These are phyloP conservation scores for Gentiana macrophylla DNA, from an alignment of 257 asterid genomes.

Conservation along the genomic window DNA sequence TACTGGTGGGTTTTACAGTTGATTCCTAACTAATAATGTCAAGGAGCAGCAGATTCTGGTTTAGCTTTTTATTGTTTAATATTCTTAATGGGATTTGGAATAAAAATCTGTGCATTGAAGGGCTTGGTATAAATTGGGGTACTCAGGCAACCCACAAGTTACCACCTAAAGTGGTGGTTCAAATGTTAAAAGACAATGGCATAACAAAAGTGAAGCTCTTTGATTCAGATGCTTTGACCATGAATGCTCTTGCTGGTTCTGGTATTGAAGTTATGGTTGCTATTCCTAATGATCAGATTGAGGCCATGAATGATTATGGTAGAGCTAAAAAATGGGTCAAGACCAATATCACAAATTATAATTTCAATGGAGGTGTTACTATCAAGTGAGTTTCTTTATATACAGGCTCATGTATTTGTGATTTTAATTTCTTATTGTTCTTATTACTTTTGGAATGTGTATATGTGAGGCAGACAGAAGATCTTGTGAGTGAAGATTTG, in stretches of 20 bases:
- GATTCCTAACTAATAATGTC: slow-evolving; percentile 8
- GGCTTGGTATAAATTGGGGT: slow-evolving; percentile 39
- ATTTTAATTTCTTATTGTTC: too few relatives aligned
- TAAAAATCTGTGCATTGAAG: slow-evolving; percentile 11
- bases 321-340: slow-evolving; percentile 23
- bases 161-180: slow-evolving; percentile 25
- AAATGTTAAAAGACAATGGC: slow-evolving; percentile 28
- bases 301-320: slow-evolving; percentile 17
- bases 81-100: not conserved
- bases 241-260: slow-evolving; percentile 29
- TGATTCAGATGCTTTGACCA: slow-evolving; percentile 24
- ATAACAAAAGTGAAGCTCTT: slow-evolving; percentile 25
- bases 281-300: slow-evolving; percentile 25
- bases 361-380: slow-evolving; percentile 22
- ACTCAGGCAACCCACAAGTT: slow-evolving; percentile 28
- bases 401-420: too few relatives aligned
- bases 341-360: slow-evolving; percentile 16
- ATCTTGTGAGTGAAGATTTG: too few relatives aligned
- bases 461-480: too few relatives aligned
- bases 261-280: slow-evolving; percentile 29
- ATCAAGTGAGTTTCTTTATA: slow-evolving; percentile 15
- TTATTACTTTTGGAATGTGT: too few relatives aligned
- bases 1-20: too few relatives aligned
- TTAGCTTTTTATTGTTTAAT: slow-evolving; percentile 3
- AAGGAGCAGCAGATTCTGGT: slow-evolving; percentile 1